These are phyloP conservation scores for Ustanciosporium gigantosporum DNA, from an alignment of 1,284 basidiomycete species.

Conservation along the genomic window DNA sequence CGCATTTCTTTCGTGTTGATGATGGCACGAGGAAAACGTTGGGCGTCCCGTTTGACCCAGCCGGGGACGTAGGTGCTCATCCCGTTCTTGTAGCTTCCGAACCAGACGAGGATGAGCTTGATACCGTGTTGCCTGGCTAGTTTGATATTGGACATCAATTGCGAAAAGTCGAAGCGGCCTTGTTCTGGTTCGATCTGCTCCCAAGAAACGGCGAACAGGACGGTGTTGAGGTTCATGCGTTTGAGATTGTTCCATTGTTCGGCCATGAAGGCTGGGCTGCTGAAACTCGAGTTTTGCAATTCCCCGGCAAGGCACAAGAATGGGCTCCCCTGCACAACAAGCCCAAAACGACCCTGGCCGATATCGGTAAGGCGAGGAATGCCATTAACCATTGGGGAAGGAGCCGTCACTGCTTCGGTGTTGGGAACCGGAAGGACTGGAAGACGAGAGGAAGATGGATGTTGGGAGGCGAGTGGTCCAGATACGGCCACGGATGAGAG, in stretches of 20 bases:
- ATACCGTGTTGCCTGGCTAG: background rate
- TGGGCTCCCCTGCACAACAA: background rate
- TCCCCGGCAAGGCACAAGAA: constrained; percentile 1
- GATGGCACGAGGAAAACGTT: background rate
- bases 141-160: background rate
- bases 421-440: too few relatives aligned
- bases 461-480: too few relatives aligned
- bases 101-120: background rate
- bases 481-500: too few relatives aligned
- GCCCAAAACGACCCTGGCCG: too few relatives aligned
- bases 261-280: constrained; percentile 1
- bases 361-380: too few relatives aligned
- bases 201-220: background rate
- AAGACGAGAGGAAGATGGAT: too few relatives aligned
- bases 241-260: background rate
- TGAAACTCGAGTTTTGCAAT: constrained; percentile 2
- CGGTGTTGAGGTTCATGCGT: constrained; percentile 1
- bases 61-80: constrained; percentile 3
- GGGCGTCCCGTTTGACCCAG: constrained; percentile 1
- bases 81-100: constrained; percentile 4
- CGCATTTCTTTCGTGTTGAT: too few relatives aligned
- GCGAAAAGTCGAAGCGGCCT: background rate
- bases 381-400: too few relatives aligned
- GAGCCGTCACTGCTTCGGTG: too few relatives aligned
- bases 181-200: constrained; percentile 3